phyloP scores from a whole-genome alignment of 208 protist species.

The Tritrichomonas foetus region DNA sequence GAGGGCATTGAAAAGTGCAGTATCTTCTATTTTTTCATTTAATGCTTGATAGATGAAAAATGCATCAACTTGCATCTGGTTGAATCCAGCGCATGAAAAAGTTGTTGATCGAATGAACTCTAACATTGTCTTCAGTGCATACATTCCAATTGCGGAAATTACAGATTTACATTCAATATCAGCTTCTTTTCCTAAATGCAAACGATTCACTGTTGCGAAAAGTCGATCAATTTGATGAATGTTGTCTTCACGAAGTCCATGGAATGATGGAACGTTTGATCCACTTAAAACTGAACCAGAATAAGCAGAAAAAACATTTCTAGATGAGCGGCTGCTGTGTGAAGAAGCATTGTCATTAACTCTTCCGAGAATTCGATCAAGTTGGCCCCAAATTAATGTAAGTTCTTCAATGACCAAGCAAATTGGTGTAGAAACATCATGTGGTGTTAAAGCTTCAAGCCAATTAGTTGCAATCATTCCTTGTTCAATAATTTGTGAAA shows the following conservation, averaged over 20 bases:
- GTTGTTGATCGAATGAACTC: not conserved
- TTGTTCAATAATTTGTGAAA: not conserved
- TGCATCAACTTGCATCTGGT: conserved; percentile 27
- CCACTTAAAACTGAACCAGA: not conserved
- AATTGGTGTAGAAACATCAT: not conserved
- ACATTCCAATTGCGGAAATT: not conserved
- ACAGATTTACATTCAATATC: not conserved
- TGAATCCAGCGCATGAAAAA: conserved; percentile 16
- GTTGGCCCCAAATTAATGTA: not conserved
- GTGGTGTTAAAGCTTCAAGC: not conserved
- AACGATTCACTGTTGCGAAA: not conserved
- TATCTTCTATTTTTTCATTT: not conserved
- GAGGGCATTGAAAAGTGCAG: not conserved
- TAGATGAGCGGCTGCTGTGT: not conserved
- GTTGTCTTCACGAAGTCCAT: not conserved
- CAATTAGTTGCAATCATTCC: not conserved
- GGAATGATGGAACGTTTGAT: not conserved
- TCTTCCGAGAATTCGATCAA: not conserved
- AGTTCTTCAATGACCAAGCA: not conserved
- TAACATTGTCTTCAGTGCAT: not conserved
- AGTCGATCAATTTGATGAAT: conserved; percentile 6
- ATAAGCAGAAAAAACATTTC: not conserved
- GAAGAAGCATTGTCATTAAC: not conserved
- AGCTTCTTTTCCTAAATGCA: not conserved
- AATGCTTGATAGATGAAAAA: not conserved